These are phyloP conservation scores for Cicer judaicum DNA, from an alignment of 306 rosid species.

Conservation along the genomic window DNA sequence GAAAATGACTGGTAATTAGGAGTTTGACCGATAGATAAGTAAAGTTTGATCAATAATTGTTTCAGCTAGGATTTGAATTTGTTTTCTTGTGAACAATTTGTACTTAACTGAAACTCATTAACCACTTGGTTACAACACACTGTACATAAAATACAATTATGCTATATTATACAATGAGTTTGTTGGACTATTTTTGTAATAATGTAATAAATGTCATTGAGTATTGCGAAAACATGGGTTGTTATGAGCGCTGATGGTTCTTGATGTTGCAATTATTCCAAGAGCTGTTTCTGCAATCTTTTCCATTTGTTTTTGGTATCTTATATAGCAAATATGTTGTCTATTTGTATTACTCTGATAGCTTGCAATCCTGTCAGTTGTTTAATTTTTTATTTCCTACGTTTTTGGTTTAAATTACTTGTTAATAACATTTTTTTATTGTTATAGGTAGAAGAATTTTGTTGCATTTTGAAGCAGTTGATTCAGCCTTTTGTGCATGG, in stretches of 20 bases:
- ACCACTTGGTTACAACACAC: too few species aligned
- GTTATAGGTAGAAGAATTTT: constrained; percentile 86
- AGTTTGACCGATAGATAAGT: too few species aligned
- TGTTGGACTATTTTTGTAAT: neutral
- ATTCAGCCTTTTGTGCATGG: constrained; percentile 96
- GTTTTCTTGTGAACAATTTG: too few species aligned
- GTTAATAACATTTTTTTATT: constrained; percentile 36
- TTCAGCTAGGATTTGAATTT: too few species aligned
- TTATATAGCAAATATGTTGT: constrained; percentile 12
- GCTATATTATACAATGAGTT: neutral
- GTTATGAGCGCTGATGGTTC: constrained; percentile 10
- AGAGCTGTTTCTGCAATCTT: neutral
- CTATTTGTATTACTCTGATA: constrained; percentile 12
- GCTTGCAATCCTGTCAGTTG: constrained; percentile 16
- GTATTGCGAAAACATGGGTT: constrained; percentile 9
- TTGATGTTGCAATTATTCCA: constrained; percentile 13
- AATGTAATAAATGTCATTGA: neutral
- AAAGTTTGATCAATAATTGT: too few species aligned
- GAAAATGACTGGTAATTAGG: too few species aligned
- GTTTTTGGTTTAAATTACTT: neutral
- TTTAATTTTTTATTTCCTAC: neutral
- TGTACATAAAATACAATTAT: constrained; percentile 22
- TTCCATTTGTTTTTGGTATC: constrained; percentile 18
- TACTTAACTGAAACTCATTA: too few species aligned
- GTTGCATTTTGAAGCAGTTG: constrained; percentile 96